phyloP scores from a whole-genome alignment of 768 basidiomycete genomes.

The Leccinum ochraceum region DNA sequence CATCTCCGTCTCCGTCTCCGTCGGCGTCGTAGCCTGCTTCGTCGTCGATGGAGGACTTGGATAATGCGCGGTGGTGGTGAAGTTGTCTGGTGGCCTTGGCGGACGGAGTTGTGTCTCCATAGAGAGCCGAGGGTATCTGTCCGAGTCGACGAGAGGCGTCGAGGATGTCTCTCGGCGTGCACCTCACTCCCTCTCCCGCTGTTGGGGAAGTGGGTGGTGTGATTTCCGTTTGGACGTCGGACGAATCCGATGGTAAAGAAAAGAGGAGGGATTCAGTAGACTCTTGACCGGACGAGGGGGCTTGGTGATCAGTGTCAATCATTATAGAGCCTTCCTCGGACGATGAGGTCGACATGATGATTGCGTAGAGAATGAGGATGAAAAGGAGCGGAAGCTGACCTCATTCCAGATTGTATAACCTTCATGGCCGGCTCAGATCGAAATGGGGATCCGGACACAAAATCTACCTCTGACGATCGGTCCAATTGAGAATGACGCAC shows the following conservation, averaged over 20 bases:
- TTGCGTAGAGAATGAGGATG: not conserved
- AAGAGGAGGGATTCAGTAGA: conserved; percentile 15
- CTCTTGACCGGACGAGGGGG: conserved; percentile 14
- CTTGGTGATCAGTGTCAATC: not conserved
- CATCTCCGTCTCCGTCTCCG: conserved; percentile 9
- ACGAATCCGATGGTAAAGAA: conserved; percentile 14
- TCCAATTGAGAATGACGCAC: conserved; percentile 8
- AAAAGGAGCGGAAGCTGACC: conserved; percentile 3
- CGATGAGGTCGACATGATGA: conserved; percentile 13
- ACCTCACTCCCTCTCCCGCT: conserved; percentile 6
- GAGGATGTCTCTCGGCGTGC: conserved; percentile 13
- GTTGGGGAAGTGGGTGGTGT: conserved; percentile 25
- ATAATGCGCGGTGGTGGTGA: not conserved
- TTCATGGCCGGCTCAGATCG: conserved; percentile 12
- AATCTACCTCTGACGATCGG: not conserved
- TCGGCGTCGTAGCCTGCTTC: conserved; percentile 31
- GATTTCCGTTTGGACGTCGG: conserved; percentile 19
- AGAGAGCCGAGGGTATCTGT: conserved; percentile 1
- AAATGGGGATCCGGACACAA: conserved; percentile 7
- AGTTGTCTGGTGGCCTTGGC: conserved; percentile 2
- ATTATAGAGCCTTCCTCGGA: conserved; percentile 11
- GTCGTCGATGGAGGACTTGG: conserved; percentile 7
- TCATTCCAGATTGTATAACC: conserved; percentile 7
- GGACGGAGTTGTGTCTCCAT: not conserved
- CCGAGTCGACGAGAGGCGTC: conserved; percentile 16